Evolutionary conservation across 2,329 filamentous ascomycete genomes (phyloP).

Genomic region (Thelonectria blattea): DNA sequence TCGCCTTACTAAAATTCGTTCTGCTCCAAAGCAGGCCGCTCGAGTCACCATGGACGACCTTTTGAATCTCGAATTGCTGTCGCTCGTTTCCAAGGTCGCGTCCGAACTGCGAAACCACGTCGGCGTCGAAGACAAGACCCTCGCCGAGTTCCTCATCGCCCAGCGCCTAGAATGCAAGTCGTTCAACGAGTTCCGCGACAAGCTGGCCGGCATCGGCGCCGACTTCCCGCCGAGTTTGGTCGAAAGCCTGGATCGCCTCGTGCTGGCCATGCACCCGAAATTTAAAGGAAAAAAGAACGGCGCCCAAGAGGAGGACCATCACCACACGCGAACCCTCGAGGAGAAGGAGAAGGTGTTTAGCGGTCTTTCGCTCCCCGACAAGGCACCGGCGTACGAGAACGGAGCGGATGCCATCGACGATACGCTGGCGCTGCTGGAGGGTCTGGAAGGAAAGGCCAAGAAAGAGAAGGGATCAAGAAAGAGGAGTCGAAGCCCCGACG

Average conservation of each 20-base stretch:
- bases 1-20: constrained; percentile 12
- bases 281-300: constrained; percentile 67
- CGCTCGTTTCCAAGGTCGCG: constrained; percentile 92
- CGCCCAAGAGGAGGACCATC: constrained; percentile 48
- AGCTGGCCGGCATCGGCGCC: constrained; percentile 76
- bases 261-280: constrained; percentile 89
- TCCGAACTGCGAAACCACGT: constrained; percentile 95
- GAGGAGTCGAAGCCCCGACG: constrained; percentile 64
- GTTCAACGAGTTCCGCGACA: constrained; percentile 75
- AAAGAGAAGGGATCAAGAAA: constrained; percentile 58
- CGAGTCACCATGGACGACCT: constrained; percentile 79
- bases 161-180: constrained; percentile 79
- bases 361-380: constrained; percentile 86
- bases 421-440: constrained; percentile 90
- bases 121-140: constrained; percentile 88
- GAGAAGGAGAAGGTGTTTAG: constrained; percentile 89
- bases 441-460: constrained; percentile 72
- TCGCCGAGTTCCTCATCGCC: constrained; percentile 95
- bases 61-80: constrained; percentile 87
- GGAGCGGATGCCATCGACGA: constrained; percentile 80
- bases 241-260: constrained; percentile 88
- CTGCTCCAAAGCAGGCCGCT: constrained; percentile 30
- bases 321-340: constrained; percentile 56
- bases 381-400: constrained; percentile 51
- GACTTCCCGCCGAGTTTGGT: constrained; percentile 86